A percentile compares a stretch with the other conserved stretches of the same genome.
These are phyloP conservation scores for Pouteria glomerata DNA, from an alignment of 148 eudicot species.

Conservation along the genomic window DNA sequence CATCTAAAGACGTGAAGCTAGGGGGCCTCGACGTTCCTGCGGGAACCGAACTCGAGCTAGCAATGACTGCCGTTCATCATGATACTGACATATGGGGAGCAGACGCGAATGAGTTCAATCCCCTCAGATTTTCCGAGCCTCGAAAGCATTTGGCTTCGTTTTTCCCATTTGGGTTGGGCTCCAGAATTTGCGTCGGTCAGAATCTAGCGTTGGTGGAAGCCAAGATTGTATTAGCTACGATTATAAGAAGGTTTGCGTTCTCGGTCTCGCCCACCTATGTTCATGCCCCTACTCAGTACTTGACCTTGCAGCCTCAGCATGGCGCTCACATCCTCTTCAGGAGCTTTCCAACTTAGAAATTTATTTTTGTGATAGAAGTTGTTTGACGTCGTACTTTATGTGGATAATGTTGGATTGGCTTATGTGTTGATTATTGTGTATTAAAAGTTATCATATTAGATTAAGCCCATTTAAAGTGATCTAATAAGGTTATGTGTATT, in stretches of 20 bases:
- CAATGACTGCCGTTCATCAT: conserved; percentile 71
- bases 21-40: conserved; percentile 46
- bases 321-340: conserved; percentile 52
- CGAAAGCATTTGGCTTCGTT: conserved; percentile 52
- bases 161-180: conserved; percentile 68
- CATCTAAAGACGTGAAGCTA: conserved; percentile 31
- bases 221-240: conserved; percentile 50
- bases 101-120: conserved; percentile 70
- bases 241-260: conserved; percentile 32
- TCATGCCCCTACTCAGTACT: conserved; percentile 55
- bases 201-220: conserved; percentile 69
- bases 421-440: too few species aligned
- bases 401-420: too few species aligned
- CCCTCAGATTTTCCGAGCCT: conserved; percentile 43
- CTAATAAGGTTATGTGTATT: too few species aligned
- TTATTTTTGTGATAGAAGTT: not conserved
- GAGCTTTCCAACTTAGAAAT: conserved; percentile 10
- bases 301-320: conserved; percentile 69
- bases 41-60: conserved; percentile 46
- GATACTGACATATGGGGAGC: conserved; percentile 65
- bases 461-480: too few species aligned
- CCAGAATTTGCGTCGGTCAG: conserved; percentile 69
- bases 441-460: too few species aligned
- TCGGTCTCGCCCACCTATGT: conserved; percentile 51
- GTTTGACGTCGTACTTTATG: too few species aligned